Conservation (phyloP, 2,329 filamentous ascomycete species). For the Aspergillus sp. region DNA sequence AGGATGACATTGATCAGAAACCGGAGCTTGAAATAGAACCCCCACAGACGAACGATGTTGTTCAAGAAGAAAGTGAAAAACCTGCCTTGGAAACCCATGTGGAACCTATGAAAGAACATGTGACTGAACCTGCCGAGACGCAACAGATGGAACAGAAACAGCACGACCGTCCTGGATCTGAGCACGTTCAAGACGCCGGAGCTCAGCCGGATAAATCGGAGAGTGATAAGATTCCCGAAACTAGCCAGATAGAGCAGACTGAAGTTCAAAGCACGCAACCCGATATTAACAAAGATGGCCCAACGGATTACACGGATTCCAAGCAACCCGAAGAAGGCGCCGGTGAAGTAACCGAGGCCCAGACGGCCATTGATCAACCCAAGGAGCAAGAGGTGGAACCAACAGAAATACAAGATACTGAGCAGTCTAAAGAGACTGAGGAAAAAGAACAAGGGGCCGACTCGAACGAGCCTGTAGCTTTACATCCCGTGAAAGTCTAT, state of each 20-base stretch:
- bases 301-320: slow-evolving; percentile 3
- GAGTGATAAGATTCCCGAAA: slow-evolving; percentile 8
- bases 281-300: slow-evolving; percentile 1
- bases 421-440: slow-evolving; percentile 3
- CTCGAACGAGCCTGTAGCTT: slow-evolving; percentile 6
- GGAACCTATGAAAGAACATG: slow-evolving; percentile 3
- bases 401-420: slow-evolving; percentile 4
- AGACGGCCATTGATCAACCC: slow-evolving; percentile 6
- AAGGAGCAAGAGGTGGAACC: slow-evolving; percentile 5
- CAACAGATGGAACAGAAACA: slow-evolving; percentile 2
- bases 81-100: background rate
- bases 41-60: background rate
- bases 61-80: slow-evolving; percentile 1
- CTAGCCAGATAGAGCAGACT: slow-evolving; percentile 17
- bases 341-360: slow-evolving; percentile 9
- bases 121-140: background rate
- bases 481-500: slow-evolving; percentile 47
- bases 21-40: background rate
- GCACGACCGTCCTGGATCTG: slow-evolving; percentile 3
- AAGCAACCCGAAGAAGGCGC: slow-evolving; percentile 10
- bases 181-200: slow-evolving; percentile 6
- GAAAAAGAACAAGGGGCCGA: slow-evolving; percentile 5
- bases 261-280: slow-evolving; percentile 3
- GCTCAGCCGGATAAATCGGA: slow-evolving; percentile 2
- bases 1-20: slow-evolving; percentile 5